Evolutionary conservation across 345 rosid species (phyloP).

Genomic region (Streptanthus diversifolius): DNA sequence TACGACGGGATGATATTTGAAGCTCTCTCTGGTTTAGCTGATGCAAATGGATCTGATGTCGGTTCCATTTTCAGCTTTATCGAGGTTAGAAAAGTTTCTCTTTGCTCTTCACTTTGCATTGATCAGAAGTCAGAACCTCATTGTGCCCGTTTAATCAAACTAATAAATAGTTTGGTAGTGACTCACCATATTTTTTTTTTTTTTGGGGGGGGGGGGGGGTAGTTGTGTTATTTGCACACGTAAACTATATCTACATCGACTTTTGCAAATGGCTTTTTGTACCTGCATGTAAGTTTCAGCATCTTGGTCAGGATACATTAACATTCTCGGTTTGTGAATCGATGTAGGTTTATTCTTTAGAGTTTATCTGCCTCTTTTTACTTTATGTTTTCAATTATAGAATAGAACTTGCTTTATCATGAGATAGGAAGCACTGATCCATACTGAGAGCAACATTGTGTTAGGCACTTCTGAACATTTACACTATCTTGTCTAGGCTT

Average conservation of each 20-base stretch:
- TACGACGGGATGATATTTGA: slow-evolving; percentile 70
- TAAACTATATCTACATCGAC: neutral
- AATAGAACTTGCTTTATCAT: neutral
- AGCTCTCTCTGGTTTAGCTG: slow-evolving; percentile 61
- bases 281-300: neutral
- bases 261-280: neutral
- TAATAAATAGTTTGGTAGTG: neutral
- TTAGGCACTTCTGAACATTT: neutral
- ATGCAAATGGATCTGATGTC: slow-evolving; percentile 59
- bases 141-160: neutral
- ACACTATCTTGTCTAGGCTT: neutral
- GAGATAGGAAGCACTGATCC: neutral
- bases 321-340: neutral
- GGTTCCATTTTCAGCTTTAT: slow-evolving; percentile 60
- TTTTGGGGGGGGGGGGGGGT: neutral
- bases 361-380: neutral
- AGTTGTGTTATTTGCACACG: neutral
- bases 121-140: neutral
- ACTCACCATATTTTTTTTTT: neutral
- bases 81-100: slow-evolving; percentile 44
- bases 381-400: neutral
- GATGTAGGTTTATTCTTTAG: neutral
- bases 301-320: neutral
- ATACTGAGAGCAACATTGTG: neutral
- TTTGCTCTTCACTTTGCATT: slow-evolving; percentile 11